A percentile compares a stretch with the other conserved stretches of the same genome.
Conservation (phyloP, 352 stramenopile genomes). For the Globisporangium splendens region DNA sequence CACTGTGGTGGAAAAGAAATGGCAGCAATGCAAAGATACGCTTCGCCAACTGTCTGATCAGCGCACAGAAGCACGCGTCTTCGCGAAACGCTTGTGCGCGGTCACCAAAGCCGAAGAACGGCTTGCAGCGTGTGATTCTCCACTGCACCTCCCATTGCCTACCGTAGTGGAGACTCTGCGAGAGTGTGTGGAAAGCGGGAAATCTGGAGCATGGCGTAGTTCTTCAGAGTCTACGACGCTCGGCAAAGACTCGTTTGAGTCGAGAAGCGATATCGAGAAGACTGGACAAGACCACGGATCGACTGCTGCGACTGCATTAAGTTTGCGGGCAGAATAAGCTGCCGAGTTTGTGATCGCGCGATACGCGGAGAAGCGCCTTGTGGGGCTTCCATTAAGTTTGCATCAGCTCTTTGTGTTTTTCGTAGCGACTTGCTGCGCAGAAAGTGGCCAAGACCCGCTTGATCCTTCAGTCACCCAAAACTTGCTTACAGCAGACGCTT, state of each 20-base stretch:
- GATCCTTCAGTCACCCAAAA: not conserved
- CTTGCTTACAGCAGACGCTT: constrained; percentile 5
- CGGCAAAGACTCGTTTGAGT: not conserved
- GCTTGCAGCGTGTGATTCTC: constrained; percentile 12
- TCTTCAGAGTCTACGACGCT: constrained; percentile 1
- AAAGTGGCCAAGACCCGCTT: not conserved
- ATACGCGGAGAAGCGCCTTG: constrained; percentile 26
- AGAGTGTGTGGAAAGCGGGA: constrained; percentile 3
- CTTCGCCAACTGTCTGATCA: constrained; percentile 10
- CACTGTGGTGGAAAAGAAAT: constrained; percentile 11
- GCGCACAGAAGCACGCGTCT: constrained; percentile 13
- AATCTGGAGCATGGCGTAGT: not conserved
- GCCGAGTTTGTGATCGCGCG: constrained; percentile 11
- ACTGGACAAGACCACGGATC: not conserved
- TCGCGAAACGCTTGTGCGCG: constrained; percentile 20
- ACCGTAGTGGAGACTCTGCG: constrained; percentile 10
- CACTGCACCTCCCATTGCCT: constrained; percentile 16
- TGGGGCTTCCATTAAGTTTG: constrained; percentile 21
- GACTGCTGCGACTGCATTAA: not conserved
- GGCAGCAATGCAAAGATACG: constrained; percentile 15
- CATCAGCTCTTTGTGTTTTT: constrained; percentile 26
- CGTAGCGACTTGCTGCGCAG: constrained; percentile 13
- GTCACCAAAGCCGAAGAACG: constrained; percentile 22
- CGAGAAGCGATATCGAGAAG: not conserved
- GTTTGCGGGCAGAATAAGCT: constrained; percentile 1